Conservation (phyloP, 2,329 filamentous ascomycete species). For the Daldinia sp. region DNA sequence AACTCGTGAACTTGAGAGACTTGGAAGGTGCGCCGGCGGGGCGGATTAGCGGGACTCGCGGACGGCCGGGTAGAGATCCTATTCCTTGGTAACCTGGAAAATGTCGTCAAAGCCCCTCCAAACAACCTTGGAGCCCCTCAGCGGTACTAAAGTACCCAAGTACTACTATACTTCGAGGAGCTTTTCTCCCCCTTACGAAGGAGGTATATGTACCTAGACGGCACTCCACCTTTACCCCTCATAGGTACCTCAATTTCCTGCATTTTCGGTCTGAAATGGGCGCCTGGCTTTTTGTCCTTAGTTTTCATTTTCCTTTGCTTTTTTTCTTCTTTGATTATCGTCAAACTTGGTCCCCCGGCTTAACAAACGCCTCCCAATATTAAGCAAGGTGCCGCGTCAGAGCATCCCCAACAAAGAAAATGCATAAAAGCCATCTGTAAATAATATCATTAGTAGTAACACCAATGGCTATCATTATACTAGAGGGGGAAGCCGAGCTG, state of each 20-base stretch:
- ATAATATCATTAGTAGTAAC: slow-evolving; percentile 1
- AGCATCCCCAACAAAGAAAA: not conserved
- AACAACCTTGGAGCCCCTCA: not conserved
- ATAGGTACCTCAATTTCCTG: not conserved
- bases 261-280: not conserved
- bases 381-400: not conserved
- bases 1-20: not conserved
- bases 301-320: not conserved
- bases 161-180: too few relatives aligned
- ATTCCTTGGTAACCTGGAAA: slow-evolving; percentile 15
- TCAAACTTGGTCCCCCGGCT: not conserved
- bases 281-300: not conserved
- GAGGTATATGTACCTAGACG: not conserved
- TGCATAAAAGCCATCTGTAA: not conserved
- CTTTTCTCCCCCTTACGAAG: not conserved
- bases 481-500: not conserved
- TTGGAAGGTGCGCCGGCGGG: slow-evolving; percentile 19
- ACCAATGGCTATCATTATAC: not conserved
- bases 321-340: too few relatives aligned
- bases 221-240: not conserved
- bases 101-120: slow-evolving; percentile 11
- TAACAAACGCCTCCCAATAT: not conserved
- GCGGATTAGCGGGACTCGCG: slow-evolving; percentile 29
- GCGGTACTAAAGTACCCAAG: not conserved
- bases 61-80: slow-evolving; percentile 20